Evolutionary conservation across 495 filamentous ascomycete species (phyloP), one percentile per base, ranked within the genome.

Genomic region (Daldinia bambusicola): DNA sequence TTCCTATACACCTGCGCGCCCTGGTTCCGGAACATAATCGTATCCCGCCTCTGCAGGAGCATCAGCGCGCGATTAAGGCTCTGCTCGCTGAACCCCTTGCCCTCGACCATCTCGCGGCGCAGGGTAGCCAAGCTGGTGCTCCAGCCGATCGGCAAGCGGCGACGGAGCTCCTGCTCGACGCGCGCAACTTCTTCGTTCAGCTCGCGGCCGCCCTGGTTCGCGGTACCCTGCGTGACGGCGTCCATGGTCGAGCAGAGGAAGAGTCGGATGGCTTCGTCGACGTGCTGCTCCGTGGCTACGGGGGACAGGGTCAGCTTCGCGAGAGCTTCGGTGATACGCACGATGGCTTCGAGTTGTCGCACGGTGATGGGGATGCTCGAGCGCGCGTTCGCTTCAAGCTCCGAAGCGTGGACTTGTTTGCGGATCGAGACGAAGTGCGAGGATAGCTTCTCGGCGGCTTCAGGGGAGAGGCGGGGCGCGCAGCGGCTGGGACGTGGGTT

Each of bases 241-340:
- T 99, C 95, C 95, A 99, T 99, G 55, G 95, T 99, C 1, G 89
- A 92, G 48, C 95, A 96, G 4, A 99, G 83, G 90, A 99, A 99
- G 32, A 99, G 88, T 0, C 96, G 91, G 75, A 99, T 99, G 1
- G 96, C 95, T 82, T 99, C 95, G 77, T 99, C 94, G 55, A 99
- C 95, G 79, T 99, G 95, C 57, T 87, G 84, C 79, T 97, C 94
- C 1, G 90, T 93, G 20, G 94, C 95, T 31, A 97, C 84, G 30
- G 94, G 89, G 0, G 90, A 92, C 26, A 99, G 88, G 1, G 90
- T 85, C 14, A 99, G 81, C 79, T 99, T 99, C 61, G 95, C 95
- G 2, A 99, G 88, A 1, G 95, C 92, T 78, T 99, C 95, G 13
- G 93, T 95, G 78, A 99, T 98, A 76, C 95, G 95, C 73, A 98